Evolutionary conservation across 495 filamentous ascomycete genomes (phyloP), one percentile per base, ranked within the genome.

Genomic region (Penicillium odoratum): DNA sequence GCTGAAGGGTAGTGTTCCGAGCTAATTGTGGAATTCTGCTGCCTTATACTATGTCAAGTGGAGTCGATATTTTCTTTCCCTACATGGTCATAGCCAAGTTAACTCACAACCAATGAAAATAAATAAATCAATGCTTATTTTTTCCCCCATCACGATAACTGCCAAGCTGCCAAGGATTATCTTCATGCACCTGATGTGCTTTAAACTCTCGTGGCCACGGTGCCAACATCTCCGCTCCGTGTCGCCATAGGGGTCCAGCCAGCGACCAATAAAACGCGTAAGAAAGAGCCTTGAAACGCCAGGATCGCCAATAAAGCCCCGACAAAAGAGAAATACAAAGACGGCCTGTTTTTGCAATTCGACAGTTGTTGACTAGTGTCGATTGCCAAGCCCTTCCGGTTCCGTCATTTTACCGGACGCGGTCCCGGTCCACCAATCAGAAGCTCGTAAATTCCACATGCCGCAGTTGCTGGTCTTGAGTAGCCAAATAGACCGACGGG

Each of bases 1-100:
- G 15, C 48, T 67, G 33, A 56, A 36, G 21, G 55, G 57, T 7
- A 49, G 51, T 48, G 52, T 55, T 21, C 26, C 28, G 16, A 30
- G 10, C n/a, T 53, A 8, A 29, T 18, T 8, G 18, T 18, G 34
- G 38, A 40, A 40, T 40, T 40, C 15, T 40, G 38, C 7, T 40
- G 38, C 38, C 38, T 40, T 40, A 40, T 13, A 33, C 31, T 29
- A 4, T 30, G 5, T 4, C 21, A 29, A 29, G 45, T 21, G 21
- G 7, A 36, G 5, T 47, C 21, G 21, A 47, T 25, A 13, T 48
- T 48, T 48, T 48, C 10, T 26, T 33, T 3, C 31, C 16, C 16
- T 46, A 28, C 18, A 29, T 15, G 26, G 2, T 6, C 28, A 33
- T 48, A 8, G 28, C 46, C 10, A 48, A 16, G 28, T 16, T 29